Conservation (phyloP, 805 yeast species). For the Saccharomycopsis malanga region DNA sequence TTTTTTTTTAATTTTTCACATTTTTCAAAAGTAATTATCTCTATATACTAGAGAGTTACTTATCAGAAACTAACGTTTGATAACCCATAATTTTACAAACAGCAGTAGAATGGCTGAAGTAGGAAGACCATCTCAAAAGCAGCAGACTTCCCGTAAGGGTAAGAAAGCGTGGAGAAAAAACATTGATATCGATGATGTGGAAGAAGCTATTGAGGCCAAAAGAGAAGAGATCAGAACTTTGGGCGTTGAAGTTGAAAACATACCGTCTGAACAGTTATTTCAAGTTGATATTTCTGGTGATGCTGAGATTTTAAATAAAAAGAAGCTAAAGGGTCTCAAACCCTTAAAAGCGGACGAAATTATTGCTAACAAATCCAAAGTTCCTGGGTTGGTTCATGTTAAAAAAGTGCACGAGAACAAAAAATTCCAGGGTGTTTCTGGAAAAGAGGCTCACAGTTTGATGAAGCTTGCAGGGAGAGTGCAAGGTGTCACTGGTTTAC, state of each 20-base stretch:
- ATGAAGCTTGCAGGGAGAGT: constrained; percentile 73
- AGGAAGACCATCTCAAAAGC: constrained; percentile 49
- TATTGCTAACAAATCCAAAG: constrained; percentile 68
- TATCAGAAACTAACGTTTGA: too few species aligned
- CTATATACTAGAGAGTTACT: too few species aligned
- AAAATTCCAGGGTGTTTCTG: constrained; percentile 53
- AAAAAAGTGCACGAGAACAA: constrained; percentile 34
- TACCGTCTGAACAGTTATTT: constrained; percentile 43
- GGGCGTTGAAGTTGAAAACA: constrained; percentile 38
- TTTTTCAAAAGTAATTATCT: too few species aligned
- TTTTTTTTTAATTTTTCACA: too few species aligned
- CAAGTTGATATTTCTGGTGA: constrained; percentile 66
- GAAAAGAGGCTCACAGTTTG: constrained; percentile 55
- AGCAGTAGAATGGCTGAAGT: constrained; percentile 27
- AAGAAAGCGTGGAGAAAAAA: constrained; percentile 91
- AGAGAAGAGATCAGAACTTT: constrained; percentile 53
- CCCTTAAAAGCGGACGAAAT: constrained; percentile 61
- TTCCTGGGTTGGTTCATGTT: constrained; percentile 49
- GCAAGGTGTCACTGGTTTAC: constrained; percentile 43
- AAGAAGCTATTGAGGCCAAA: constrained; percentile 57
- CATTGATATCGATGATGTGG: constrained; percentile 78
- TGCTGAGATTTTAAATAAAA: constrained; percentile 33
- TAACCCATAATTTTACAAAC: too few species aligned
- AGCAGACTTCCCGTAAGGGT: constrained; percentile 83
- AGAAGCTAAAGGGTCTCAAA: constrained; percentile 36